phyloP scores from a whole-genome alignment of 805 yeast genomes.

The Starmerella powellii region DNA sequence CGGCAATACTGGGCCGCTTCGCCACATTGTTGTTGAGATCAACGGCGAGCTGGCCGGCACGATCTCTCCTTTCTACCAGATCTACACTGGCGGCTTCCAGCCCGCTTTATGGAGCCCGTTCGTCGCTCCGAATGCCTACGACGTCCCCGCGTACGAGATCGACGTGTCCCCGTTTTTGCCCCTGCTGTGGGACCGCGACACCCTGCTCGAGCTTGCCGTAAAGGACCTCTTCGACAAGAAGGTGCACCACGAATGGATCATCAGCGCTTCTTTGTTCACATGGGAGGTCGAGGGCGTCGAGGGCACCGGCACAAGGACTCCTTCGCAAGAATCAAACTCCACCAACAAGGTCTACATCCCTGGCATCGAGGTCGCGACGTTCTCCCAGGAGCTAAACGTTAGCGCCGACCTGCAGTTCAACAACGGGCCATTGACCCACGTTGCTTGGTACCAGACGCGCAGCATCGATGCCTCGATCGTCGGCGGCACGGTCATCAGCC shows the following conservation, averaged over 20 bases:
- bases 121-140: conserved; percentile 63
- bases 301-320: conserved; percentile 22
- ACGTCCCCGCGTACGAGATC: conserved; percentile 50
- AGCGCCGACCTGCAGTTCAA: conserved; percentile 5
- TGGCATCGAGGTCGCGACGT: conserved; percentile 1
- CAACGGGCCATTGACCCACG: neutral
- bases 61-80: conserved; percentile 55
- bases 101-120: conserved; percentile 74
- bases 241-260: conserved; percentile 25
- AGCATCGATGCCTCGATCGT: neutral
- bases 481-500: conserved; percentile 6
- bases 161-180: conserved; percentile 65
- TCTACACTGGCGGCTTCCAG: conserved; percentile 69
- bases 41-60: conserved; percentile 48
- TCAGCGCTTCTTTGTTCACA: conserved; percentile 24
- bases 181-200: conserved; percentile 41
- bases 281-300: conserved; percentile 24
- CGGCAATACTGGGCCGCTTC: conserved; percentile 21
- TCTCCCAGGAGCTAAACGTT: conserved; percentile 1
- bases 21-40: conserved; percentile 49
- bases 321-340: neutral
- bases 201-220: conserved; percentile 38
- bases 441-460: conserved; percentile 6
- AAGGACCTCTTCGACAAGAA: conserved; percentile 22
- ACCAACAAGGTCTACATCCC: conserved; percentile 5